Conservation (phyloP, 148 eudicot species). For the Nepenthes mirabilis region DNA sequence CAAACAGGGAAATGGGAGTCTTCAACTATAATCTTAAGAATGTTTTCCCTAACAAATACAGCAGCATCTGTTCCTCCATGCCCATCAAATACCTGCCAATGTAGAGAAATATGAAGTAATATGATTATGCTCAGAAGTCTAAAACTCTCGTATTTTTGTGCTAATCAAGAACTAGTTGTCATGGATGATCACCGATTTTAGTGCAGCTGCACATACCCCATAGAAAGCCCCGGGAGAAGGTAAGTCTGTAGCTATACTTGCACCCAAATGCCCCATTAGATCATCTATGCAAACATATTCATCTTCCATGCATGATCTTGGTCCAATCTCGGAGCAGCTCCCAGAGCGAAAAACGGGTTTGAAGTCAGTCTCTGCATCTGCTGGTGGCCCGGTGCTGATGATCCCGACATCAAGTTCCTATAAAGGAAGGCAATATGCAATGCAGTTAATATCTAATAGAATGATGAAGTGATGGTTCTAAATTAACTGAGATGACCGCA, state of each 20-base stretch:
- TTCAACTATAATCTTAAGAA: conserved; percentile 43
- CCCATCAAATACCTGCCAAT: conserved; percentile 58
- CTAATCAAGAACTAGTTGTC: background rate
- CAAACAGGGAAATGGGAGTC: conserved; percentile 37
- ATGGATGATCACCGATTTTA: background rate
- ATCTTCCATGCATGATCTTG: conserved; percentile 55
- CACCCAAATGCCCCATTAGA: conserved; percentile 29
- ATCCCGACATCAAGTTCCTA: conserved; percentile 22
- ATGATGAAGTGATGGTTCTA: background rate
- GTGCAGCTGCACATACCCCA: conserved; percentile 31
- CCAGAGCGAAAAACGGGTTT: conserved; percentile 44
- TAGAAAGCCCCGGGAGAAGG: conserved; percentile 55
- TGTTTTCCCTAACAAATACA: conserved; percentile 34
- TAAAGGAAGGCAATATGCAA: background rate
- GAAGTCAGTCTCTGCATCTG: conserved; percentile 25
- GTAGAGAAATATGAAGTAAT: background rate
- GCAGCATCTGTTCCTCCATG: conserved; percentile 73
- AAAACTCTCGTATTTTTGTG: background rate
- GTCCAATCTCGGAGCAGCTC: conserved; percentile 62
- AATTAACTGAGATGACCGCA: background rate
- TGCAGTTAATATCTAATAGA: background rate
- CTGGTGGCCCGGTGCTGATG: conserved; percentile 16
- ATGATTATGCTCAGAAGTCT: background rate
- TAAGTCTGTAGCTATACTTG: conserved; percentile 10
- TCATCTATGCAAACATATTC: conserved; percentile 52